phyloP scores from a whole-genome alignment of 495 filamentous ascomycete species.

The Penicillium ochrochloron region DNA sequence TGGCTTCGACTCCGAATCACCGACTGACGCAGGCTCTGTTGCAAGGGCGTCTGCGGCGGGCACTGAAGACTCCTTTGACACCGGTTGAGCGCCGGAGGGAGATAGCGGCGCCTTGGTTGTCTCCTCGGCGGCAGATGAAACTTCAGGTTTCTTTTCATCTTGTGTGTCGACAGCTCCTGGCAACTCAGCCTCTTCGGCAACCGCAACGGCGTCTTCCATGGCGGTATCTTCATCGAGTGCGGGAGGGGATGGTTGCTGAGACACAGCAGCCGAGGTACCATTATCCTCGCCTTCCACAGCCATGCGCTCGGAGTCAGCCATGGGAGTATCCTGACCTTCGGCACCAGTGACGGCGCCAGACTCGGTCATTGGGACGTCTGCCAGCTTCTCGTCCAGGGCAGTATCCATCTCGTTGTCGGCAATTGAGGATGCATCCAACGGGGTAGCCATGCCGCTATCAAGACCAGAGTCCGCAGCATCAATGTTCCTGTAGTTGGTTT shows the following conservation, averaged over 20 bases:
- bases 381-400: slow-evolving; percentile 53
- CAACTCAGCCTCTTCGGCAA: slow-evolving; percentile 31
- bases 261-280: slow-evolving; percentile 41
- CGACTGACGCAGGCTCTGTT: slow-evolving; percentile 25
- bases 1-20: slow-evolving; percentile 31
- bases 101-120: slow-evolving; percentile 26
- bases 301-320: slow-evolving; percentile 43
- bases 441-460: slow-evolving; percentile 64
- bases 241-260: slow-evolving; percentile 49
- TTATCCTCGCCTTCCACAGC: slow-evolving; percentile 47
- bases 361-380: slow-evolving; percentile 53
- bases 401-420: slow-evolving; percentile 55
- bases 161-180: slow-evolving; percentile 19
- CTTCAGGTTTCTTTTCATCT: slow-evolving; percentile 34
- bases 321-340: slow-evolving; percentile 45
- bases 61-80: slow-evolving; percentile 30
- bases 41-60: slow-evolving; percentile 27
- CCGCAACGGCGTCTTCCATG: slow-evolving; percentile 62
- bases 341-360: slow-evolving; percentile 35
- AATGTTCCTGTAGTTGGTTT: slow-evolving; percentile 72
- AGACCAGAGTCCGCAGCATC: slow-evolving; percentile 67
- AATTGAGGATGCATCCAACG: slow-evolving; percentile 52
- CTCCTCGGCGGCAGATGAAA: slow-evolving; percentile 28
- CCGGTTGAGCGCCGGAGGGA: slow-evolving; percentile 26
- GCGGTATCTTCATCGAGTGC: slow-evolving; percentile 65